Conservation (phyloP, 1,284 basidiomycete species). For the Rhodotorula sp. region DNA sequence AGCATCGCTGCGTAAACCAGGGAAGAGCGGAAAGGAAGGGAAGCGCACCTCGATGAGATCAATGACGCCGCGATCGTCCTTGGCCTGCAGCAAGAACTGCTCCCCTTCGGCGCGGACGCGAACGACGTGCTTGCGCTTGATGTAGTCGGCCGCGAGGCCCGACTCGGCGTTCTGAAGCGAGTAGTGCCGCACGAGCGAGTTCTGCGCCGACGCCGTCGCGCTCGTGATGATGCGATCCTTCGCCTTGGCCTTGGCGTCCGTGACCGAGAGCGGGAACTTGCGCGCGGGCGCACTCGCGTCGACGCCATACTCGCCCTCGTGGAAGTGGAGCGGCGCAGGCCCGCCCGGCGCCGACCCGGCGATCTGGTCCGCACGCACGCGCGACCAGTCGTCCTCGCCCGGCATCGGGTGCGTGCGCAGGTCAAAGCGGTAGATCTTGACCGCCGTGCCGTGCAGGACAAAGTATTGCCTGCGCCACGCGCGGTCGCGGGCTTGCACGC, state of each 20-base stretch:
- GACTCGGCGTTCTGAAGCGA: slow-evolving; percentile 82
- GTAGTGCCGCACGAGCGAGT: slow-evolving; percentile 62
- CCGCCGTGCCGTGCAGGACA: slow-evolving; percentile 86
- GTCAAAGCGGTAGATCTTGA: slow-evolving; percentile 77
- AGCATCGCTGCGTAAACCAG: neutral
- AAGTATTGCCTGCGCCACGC: slow-evolving; percentile 88
- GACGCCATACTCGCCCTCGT: slow-evolving; percentile 44
- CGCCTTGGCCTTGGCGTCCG: slow-evolving; percentile 34
- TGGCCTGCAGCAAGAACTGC: slow-evolving; percentile 92
- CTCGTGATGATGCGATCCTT: slow-evolving; percentile 35
- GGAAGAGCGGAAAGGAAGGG: slow-evolving; percentile 43
- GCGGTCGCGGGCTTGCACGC: slow-evolving; percentile 81
- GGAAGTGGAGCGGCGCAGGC: slow-evolving; percentile 43
- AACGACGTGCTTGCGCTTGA: slow-evolving; percentile 94
- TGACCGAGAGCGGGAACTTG: slow-evolving; percentile 26
- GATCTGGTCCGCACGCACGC: slow-evolving; percentile 15
- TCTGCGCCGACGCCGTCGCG: slow-evolving; percentile 36
- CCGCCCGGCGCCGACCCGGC: slow-evolving; percentile 39
- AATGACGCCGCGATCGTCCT: slow-evolving; percentile 80
- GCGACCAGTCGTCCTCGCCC: slow-evolving; percentile 41
- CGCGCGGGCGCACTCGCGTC: neutral
- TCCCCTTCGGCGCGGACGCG: slow-evolving; percentile 88
- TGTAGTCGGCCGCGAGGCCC: slow-evolving; percentile 90
- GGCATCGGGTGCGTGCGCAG: slow-evolving; percentile 53
- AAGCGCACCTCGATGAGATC: slow-evolving; percentile 83